Percentiles rank a stretch among this genome's conserved stretches.
Evolutionary conservation across 139 green algal species (phyloP).

Genomic region (Spirogloea muscicola): DNA sequence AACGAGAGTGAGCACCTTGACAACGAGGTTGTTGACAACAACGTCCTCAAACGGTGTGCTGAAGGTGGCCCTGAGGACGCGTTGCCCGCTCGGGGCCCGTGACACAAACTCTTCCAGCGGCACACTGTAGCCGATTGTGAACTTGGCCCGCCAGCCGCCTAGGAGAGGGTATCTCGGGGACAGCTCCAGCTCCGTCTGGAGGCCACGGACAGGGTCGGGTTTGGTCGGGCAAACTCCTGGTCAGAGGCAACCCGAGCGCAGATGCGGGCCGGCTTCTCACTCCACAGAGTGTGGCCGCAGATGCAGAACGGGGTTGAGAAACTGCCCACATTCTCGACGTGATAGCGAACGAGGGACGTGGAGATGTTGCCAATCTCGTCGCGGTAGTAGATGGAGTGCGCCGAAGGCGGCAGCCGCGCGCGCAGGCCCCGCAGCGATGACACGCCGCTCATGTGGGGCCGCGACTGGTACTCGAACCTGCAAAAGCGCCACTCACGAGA

Average conservation of each 20-base stretch:
- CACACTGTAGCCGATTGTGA: constrained; percentile 68
- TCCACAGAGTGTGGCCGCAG: too few species aligned
- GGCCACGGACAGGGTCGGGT: too few species aligned
- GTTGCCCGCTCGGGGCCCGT: not conserved
- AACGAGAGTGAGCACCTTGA: constrained; percentile 54
- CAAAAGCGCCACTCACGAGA: too few species aligned
- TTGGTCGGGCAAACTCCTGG: too few species aligned
- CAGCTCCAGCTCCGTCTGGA: constrained; percentile 55
- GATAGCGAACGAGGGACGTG: constrained; percentile 51
- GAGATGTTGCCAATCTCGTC: constrained; percentile 90
- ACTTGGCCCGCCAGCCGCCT: constrained; percentile 74
- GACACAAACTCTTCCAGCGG: constrained; percentile 56
- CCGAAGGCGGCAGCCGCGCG: constrained; percentile 57
- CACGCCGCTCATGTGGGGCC: constrained; percentile 13
- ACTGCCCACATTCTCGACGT: too few species aligned
- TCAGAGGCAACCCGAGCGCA: too few species aligned
- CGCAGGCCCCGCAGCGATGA: constrained; percentile 49
- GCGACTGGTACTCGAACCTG: constrained; percentile 41
- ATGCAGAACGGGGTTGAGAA: too few species aligned
- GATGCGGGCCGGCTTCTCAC: too few species aligned
- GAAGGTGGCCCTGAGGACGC: constrained; percentile 38
- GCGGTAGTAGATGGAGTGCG: constrained; percentile 71
- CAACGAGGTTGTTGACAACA: constrained; percentile 47
- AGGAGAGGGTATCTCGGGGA: constrained; percentile 76
- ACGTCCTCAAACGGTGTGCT: constrained; percentile 47